Evolutionary conservation across 495 filamentous ascomycete species (phyloP), one percentile per base, ranked within the genome.

Genomic region (Aspergillus conjunctus): DNA sequence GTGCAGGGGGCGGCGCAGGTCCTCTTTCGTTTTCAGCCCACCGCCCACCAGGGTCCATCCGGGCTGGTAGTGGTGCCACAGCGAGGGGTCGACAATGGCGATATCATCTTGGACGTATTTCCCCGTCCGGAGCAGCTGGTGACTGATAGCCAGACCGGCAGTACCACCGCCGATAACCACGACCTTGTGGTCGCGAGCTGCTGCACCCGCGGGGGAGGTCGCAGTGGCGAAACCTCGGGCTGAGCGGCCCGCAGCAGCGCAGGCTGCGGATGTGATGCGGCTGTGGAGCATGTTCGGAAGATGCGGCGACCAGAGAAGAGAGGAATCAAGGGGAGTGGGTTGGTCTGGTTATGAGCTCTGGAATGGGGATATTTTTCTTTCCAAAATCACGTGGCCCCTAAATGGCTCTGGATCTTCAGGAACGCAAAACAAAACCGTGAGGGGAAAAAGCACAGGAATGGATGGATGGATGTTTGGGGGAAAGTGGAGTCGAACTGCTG

Each of bases 1-100:
- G 12, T 73, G 69, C 41, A 88, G 69, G 7, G 81, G 84, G 50
- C 74, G 73, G 18, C 79, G 79, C 48, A 87, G 75, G 2, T 82
- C 76, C 44, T 85, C 70, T 32, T 83, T 80, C 43, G 73, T 75
- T 66, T 85, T 88, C 46, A 89, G 77, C 14, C 87, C 87, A 26
- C 85, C 85, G 49, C 83, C 86, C 37, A 88, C 86, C 3, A 89
- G 77, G 11, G 87, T 88, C 87, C 87, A 89, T 56, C 87, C 87
- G 3, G 87, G 86, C 70, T 89, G 87, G 73, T 88, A 89, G 76
- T 88, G 81, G 72, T 89, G 87, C 73, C 78, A 85, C 60, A 78
- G 66, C 0, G 87, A 78, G 0, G 86, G 87, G 67, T 89, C 87
- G 49, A 89, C 69, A 41, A 89, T 69, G n/a, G 86, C 87, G 59